Conservation (phyloP, 2,329 filamentous ascomycete genomes). For the Dactylellina cionopaga region DNA sequence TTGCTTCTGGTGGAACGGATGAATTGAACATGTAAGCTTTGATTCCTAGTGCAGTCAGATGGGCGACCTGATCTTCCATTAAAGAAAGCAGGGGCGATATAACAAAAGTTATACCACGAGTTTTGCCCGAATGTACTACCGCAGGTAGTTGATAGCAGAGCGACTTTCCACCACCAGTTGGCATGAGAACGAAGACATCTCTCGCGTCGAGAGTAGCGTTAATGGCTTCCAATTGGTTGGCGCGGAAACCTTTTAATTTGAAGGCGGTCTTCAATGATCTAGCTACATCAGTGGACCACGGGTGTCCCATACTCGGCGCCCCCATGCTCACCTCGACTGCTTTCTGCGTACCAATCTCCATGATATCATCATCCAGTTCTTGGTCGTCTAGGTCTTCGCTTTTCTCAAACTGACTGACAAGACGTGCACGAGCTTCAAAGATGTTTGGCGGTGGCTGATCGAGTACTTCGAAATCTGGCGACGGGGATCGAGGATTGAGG, state of each 20-base stretch:
- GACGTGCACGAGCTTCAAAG: constrained; percentile 26
- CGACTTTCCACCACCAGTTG: constrained; percentile 95
- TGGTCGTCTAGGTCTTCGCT: constrained; percentile 14
- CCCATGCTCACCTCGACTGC: constrained; percentile 50
- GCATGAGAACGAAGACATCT: constrained; percentile 96
- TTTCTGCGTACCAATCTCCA: constrained; percentile 47
- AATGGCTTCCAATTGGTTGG: constrained; percentile 93
- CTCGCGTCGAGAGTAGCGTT: constrained; percentile 88
- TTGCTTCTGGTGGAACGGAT: constrained; percentile 72
- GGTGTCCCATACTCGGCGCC: constrained; percentile 67
- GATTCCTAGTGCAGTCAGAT: constrained; percentile 78
- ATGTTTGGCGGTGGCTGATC: constrained; percentile 47
- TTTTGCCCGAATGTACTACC: constrained; percentile 81
- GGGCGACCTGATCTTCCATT: constrained; percentile 96
- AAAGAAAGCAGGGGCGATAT: constrained; percentile 93
- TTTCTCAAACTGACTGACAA: constrained; percentile 36
- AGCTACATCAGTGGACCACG: constrained; percentile 89
- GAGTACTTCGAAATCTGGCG: constrained; percentile 40
- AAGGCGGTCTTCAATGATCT: constrained; percentile 83
- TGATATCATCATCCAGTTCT: constrained; percentile 31
- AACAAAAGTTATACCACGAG: constrained; percentile 86
- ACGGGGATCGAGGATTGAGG: constrained; percentile 7
- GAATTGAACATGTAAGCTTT: constrained; percentile 84
- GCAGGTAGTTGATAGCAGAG: constrained; percentile 96
- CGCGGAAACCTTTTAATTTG: constrained; percentile 83